Evolutionary conservation across 23 red algal genomes (phyloP), one percentile per base, ranked within the genome.

Genomic region (Gracilariopsis chorda): DNA sequence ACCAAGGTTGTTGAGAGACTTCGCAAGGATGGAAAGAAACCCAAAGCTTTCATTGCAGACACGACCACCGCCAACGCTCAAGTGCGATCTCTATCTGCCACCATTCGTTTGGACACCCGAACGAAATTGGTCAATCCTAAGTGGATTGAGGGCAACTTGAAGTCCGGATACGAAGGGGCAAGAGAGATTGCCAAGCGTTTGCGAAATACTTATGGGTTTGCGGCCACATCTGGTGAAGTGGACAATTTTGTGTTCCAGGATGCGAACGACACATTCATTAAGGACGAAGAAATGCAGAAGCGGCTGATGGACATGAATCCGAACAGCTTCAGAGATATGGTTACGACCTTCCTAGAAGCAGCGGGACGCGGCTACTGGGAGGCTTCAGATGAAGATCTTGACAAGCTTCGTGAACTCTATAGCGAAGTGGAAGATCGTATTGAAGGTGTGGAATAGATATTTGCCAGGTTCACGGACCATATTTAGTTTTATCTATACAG

Each of bases 241-340:
- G 97, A 99, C 46, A 96, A 94, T 67, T 99, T 94, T 94, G 97
- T 99, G 51, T 99, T 96, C 77, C 93, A 99, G 81, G 93, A 99
- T 56, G 93, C 97, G 9, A 96, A 96, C 51, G 84, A 96, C 41
- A 99, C 97, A 7, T 99, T 99, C 62, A 93, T 99, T 23, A 87
- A 61, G 63, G 97, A 99, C 77, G 93, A 94, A 58, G 92, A 93
- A 8, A 99, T 99, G 97, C 84, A 92, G 51, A 90, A 94, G 51
- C 79, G 93, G 27, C 74, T 99, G 28, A 55, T 95, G 90, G 91
- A 99, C 37, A 58, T 86, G 56, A 99, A 99, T 59, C 97, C 97
- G 21, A 99, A 99, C 73, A 93, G 88, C 52, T 96, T 96, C 91
- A 93, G 97, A 30, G 72, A 88, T 33, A 99, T 99, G 97, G 91